Conservation (phyloP, 805 yeast species). For the Lachancea mirantina region DNA sequence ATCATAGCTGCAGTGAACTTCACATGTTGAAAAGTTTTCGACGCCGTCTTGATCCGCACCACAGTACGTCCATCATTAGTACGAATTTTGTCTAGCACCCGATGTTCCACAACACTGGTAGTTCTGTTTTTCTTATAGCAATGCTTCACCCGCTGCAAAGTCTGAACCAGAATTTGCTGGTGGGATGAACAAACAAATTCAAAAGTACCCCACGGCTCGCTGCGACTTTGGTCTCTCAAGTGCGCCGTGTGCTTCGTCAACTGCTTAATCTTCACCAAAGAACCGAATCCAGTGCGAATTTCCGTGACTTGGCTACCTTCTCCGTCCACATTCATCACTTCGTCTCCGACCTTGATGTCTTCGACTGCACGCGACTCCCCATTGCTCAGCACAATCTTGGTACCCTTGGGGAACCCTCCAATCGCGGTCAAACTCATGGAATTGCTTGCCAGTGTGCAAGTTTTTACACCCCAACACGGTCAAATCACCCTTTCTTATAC, state of each 20-base stretch:
- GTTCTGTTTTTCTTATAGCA: not conserved
- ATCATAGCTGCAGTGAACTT: too few relatives aligned
- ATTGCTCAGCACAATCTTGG: constrained; percentile 2
- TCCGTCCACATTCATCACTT: constrained; percentile 3
- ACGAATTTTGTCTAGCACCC: too few relatives aligned
- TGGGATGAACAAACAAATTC: not conserved
- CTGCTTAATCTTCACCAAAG: not conserved
- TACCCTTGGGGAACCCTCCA: constrained; percentile 3
- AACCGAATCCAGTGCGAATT: not conserved
- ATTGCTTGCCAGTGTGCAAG: too few relatives aligned
- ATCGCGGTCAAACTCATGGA: too few relatives aligned
- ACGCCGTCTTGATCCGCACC: too few relatives aligned
- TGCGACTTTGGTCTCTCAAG: not conserved
- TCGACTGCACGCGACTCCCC: constrained; percentile 3
- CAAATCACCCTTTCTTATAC: too few relatives aligned
- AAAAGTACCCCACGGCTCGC: constrained; percentile 2
- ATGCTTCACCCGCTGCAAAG: not conserved
- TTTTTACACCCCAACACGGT: too few relatives aligned
- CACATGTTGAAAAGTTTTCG: too few relatives aligned
- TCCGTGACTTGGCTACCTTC: constrained; percentile 1
- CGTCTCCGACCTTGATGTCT: constrained; percentile 5
- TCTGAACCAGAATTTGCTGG: constrained; percentile 1
- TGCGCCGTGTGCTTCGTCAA: constrained; percentile 1
- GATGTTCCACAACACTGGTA: not conserved
- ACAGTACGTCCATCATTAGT: too few relatives aligned